phyloP scores from a whole-genome alignment of 176 grass and related monocot species.

The Eragrostis nindensis region DNA sequence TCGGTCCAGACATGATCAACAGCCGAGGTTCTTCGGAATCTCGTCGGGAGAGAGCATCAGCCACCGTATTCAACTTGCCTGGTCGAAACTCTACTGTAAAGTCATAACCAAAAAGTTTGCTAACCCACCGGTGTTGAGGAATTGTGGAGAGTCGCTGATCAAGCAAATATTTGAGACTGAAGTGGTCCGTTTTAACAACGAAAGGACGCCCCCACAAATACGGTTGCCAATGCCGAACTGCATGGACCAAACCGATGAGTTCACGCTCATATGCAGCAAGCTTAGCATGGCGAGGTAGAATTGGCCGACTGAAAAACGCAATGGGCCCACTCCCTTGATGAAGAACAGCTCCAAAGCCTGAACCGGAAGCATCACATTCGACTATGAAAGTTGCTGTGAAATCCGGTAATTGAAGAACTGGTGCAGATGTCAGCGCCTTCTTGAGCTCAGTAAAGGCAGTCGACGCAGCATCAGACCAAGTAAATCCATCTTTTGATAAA shows the following conservation, averaged over 20 bases:
- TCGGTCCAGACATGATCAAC: no score
- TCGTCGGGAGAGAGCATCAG: not conserved
- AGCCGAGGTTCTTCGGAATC: no score
- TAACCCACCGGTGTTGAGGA: no score
- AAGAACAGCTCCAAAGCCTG: not conserved
- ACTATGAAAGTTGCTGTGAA: not conserved
- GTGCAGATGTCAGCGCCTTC: not conserved
- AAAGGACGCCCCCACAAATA: not conserved
- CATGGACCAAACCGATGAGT: not conserved
- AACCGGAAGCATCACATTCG: not conserved
- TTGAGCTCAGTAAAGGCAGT: no score
- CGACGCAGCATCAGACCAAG: no score
- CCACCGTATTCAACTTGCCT: not conserved
- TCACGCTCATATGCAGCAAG: not conserved
- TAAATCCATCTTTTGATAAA: no score
- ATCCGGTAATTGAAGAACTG: no score
- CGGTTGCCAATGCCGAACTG: not conserved
- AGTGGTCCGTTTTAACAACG: not conserved
- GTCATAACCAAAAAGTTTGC: no score
- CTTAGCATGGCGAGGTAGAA: not conserved
- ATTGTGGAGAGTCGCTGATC: not conserved
- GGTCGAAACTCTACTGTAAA: not conserved
- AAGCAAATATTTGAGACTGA: not conserved
- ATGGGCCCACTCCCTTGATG: not conserved
- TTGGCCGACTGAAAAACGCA: not conserved